Evolutionary conservation across 2,329 filamentous ascomycete genomes (phyloP).

Genomic region (Ophidiomyces ophidiicola): DNA sequence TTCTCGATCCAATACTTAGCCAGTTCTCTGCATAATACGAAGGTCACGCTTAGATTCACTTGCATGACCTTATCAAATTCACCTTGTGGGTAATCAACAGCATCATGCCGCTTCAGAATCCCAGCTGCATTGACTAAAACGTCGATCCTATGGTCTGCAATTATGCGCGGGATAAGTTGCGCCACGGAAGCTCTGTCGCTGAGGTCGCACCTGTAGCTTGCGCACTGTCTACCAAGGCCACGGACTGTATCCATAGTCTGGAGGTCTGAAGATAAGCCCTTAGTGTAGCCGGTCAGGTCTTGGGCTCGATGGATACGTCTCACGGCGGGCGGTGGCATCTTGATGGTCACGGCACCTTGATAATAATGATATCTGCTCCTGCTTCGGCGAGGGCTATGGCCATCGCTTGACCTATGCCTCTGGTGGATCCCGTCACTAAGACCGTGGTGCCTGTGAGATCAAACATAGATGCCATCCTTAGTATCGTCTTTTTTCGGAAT

Average conservation of each 20-base stretch:
- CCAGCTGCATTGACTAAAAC: constrained; percentile 79
- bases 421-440: constrained; percentile 22
- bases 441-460: constrained; percentile 20
- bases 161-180: constrained; percentile 29
- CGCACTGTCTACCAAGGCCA: constrained; percentile 30
- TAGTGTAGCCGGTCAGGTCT: background rate
- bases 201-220: constrained; percentile 35
- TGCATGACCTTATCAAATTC: constrained; percentile 75
- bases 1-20: constrained; percentile 62
- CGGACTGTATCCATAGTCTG: constrained; percentile 32
- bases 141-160: constrained; percentile 42
- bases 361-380: constrained; percentile 23
- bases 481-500: background rate
- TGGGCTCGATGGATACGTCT: background rate
- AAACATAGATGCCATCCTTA: constrained; percentile 10
- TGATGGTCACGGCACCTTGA: constrained; percentile 17
- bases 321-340: background rate
- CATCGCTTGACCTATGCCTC: constrained; percentile 25
- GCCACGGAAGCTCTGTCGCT: constrained; percentile 32
- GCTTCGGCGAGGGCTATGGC: constrained; percentile 25
- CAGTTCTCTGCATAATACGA: constrained; percentile 62
- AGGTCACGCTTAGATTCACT: constrained; percentile 73
- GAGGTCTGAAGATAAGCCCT: constrained; percentile 28
- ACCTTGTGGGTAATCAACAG: constrained; percentile 58
- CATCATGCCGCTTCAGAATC: constrained; percentile 66